phyloP scores from a whole-genome alignment of 1,139 yeast genomes.

The Candida smagusa region DNA sequence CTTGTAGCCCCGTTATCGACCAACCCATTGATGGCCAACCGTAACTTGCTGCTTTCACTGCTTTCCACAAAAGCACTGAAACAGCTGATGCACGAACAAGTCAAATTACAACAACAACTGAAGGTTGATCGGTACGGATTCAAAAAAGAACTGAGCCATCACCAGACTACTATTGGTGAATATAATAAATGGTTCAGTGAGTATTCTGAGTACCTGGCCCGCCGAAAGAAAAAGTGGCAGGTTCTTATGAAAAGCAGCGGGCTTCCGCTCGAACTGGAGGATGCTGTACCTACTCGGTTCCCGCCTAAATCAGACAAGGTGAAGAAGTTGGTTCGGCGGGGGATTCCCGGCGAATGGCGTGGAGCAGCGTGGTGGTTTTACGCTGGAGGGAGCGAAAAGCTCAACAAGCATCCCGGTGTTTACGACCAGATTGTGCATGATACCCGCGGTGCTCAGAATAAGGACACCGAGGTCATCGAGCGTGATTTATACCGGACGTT shows the following conservation, averaged over 20 bases:
- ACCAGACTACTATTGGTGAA: slow-evolving; percentile 45
- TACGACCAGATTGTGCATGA: slow-evolving; percentile 65
- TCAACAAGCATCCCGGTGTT: slow-evolving; percentile 66
- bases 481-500: slow-evolving; percentile 90
- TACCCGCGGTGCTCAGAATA: slow-evolving; percentile 49
- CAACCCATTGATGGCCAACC: no score
- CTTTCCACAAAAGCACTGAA: neutral
- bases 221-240: slow-evolving; percentile 77
- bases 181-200: slow-evolving; percentile 73
- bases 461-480: slow-evolving; percentile 88
- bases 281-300: slow-evolving; percentile 48
- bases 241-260: slow-evolving; percentile 66
- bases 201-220: slow-evolving; percentile 59
- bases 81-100: neutral
- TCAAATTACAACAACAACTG: neutral
- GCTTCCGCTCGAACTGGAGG: slow-evolving; percentile 32
- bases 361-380: slow-evolving; percentile 97
- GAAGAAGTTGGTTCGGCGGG: slow-evolving; percentile 80
- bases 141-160: slow-evolving; percentile 55
- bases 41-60: no score
- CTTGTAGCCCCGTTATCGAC: no score
- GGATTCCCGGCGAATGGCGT: slow-evolving; percentile 96
- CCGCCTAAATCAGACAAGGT: slow-evolving; percentile 84
- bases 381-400: slow-evolving; percentile 82
- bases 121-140: slow-evolving; percentile 81